Evolutionary conservation across 2,329 filamentous ascomycete genomes (phyloP), one percentile per base, ranked within the genome.

Genomic region (Exophiala spinifera): DNA sequence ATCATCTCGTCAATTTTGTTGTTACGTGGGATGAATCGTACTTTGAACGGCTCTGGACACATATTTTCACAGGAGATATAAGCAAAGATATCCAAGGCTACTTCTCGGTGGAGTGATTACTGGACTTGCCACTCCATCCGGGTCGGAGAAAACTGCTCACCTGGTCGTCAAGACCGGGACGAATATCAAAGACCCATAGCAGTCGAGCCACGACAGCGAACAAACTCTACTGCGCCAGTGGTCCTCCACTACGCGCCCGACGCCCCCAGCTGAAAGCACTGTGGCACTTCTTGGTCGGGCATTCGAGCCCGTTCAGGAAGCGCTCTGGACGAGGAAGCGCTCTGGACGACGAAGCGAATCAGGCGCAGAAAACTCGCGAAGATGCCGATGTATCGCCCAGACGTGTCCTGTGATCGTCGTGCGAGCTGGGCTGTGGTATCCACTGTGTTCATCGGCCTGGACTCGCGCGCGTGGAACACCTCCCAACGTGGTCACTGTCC

Each of bases 221-320:
- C 66, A 76, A 48, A 65, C 65, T 64, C 14, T 67, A 65, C 0
- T 56, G 55, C 1, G 67, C 68, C 23, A 72, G 63, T 53, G 63
- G 56, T 10, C 64, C 46, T 0, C 69, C 69, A 0, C 66, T 74
- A 46, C 73, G 77, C n/a, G 73, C 65, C 4, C 81, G 70, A 6
- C 79, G 69, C 0, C 81, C 80, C 62, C 81, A 83, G 0, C 76
- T 81, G 56, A 83, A 79, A 50, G 74, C 78, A 0, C 80, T 76
- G 0, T 15, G 5, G 2, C 17, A 17, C 15, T 23, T 5, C 40
- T 80, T 79, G 11, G 17, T 14, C 74, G 69, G 72, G 52, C 73
- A 69, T 2, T 0, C 61, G 59, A n/a, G 66, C 63, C 72, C 68
- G 3, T 21, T 13, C 5, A 43, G 20, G 20, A 43, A 43, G 21